These are phyloP conservation scores for Meyerozyma athensensis DNA, from an alignment of 1,139 yeast species.

Conservation along the genomic window DNA sequence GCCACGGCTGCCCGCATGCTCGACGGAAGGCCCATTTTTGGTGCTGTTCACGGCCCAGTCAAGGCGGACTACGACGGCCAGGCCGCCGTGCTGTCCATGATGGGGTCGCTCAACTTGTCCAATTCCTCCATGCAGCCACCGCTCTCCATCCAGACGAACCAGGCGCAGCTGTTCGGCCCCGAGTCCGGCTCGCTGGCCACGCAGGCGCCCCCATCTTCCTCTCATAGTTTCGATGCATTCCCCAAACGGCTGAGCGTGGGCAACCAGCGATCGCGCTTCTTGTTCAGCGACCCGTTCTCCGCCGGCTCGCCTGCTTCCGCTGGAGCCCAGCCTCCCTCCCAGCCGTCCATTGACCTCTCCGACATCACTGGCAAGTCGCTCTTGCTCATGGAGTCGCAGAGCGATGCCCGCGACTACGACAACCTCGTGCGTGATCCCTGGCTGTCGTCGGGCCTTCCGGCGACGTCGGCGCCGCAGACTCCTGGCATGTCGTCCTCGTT, in stretches of 20 bases:
- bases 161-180: constrained; percentile 4
- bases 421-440: constrained; percentile 49
- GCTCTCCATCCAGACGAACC: constrained; percentile 6
- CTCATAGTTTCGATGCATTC: constrained; percentile 17
- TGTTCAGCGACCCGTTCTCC: constrained; percentile 63
- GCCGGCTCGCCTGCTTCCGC: constrained; percentile 14
- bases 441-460: constrained; percentile 17
- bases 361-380: constrained; percentile 50
- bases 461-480: constrained; percentile 31
- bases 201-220: constrained; percentile 6
- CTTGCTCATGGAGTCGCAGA: constrained; percentile 51
- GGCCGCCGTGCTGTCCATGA: constrained; percentile 14
- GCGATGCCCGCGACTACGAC: constrained; percentile 50
- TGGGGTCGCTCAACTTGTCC: constrained; percentile 26
- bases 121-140: constrained; percentile 29
- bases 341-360: constrained; percentile 26
- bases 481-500: constrained; percentile 27
- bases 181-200: constrained; percentile 3
- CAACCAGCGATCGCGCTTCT: constrained; percentile 60
- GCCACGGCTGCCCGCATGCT: constrained; percentile 65
- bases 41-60: constrained; percentile 50
- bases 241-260: constrained; percentile 52
- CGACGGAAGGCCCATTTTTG: constrained; percentile 64
- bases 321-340: constrained; percentile 10
- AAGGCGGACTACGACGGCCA: constrained; percentile 47